Conservation (phyloP, 129 eudicot genomes). For the Mikania micrantha region DNA sequence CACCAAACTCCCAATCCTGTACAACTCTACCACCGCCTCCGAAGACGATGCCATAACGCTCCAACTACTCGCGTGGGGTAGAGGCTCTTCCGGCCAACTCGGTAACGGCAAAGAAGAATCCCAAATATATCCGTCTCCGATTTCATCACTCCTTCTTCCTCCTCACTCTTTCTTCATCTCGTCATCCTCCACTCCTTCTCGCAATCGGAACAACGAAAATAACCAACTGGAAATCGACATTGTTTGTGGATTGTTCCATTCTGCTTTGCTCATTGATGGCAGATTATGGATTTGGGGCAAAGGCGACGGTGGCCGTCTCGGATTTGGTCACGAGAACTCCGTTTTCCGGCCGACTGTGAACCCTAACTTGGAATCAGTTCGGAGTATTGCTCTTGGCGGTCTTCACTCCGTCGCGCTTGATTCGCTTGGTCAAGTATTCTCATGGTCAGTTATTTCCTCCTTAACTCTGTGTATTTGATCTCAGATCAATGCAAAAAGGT, state of each 20-base stretch:
- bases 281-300: conserved; percentile 95
- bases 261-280: conserved; percentile 63
- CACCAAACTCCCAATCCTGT: conserved; percentile 25
- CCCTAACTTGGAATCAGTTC: conserved; percentile 29
- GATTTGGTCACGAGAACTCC: conserved; percentile 68
- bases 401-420: conserved; percentile 73
- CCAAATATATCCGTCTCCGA: conserved; percentile 57
- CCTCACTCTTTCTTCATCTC: conserved; percentile 18
- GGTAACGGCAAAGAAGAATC: conserved; percentile 65
- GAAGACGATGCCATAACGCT: conserved; percentile 25
- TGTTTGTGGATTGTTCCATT: conserved; percentile 76
- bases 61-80: conserved; percentile 85
- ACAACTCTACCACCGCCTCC: conserved; percentile 19
- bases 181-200: neutral
- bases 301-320: conserved; percentile 95
- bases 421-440: conserved; percentile 57
- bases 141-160: conserved; percentile 46
- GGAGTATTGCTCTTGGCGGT: conserved; percentile 78
- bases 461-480: neutral
- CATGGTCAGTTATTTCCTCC: conserved; percentile 65
- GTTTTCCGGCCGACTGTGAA: conserved; percentile 61
- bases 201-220: neutral
- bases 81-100: conserved; percentile 93
- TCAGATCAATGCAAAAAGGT: neutral
- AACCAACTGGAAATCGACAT: conserved; percentile 47